Conservation (phyloP, 2,329 filamentous ascomycete genomes). For the Scolecobasidium constrictum region DNA sequence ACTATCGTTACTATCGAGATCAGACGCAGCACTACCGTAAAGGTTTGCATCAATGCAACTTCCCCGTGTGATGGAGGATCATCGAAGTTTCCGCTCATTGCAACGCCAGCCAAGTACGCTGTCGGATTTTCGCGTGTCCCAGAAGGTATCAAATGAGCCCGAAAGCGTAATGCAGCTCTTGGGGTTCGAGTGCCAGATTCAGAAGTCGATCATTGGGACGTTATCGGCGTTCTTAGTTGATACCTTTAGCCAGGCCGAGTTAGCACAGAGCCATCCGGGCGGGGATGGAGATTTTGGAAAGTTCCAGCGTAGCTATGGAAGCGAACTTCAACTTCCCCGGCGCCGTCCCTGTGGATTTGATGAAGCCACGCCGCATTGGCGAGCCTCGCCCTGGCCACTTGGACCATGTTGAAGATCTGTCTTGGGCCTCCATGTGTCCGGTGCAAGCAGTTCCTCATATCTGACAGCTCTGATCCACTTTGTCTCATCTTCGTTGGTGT, state of each 20-base stretch:
- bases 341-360: neutral
- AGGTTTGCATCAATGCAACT: no score
- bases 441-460: neutral
- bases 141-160: no score
- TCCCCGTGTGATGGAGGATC: no score
- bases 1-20: no score
- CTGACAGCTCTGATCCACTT: neutral
- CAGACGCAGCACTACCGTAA: no score
- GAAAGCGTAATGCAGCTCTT: neutral
- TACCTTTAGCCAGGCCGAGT: neutral
- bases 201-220: neutral
- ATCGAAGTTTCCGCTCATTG: no score
- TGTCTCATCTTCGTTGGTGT: neutral
- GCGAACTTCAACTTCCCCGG: neutral
- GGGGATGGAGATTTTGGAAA: neutral
- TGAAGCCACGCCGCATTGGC: neutral
- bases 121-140: no score
- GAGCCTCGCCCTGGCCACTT: neutral
- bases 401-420: neutral
- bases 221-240: neutral
- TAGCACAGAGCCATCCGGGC: neutral
- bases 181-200: no score
- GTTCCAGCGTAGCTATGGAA: neutral
- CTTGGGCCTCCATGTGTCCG: neutral
- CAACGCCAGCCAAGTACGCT: no score